A percentile compares a stretch with the other conserved stretches of the same genome.
These are phyloP conservation scores for Thelephora aurantiotincta DNA, from an alignment of 768 basidiomycete species.

Conservation along the genomic window DNA sequence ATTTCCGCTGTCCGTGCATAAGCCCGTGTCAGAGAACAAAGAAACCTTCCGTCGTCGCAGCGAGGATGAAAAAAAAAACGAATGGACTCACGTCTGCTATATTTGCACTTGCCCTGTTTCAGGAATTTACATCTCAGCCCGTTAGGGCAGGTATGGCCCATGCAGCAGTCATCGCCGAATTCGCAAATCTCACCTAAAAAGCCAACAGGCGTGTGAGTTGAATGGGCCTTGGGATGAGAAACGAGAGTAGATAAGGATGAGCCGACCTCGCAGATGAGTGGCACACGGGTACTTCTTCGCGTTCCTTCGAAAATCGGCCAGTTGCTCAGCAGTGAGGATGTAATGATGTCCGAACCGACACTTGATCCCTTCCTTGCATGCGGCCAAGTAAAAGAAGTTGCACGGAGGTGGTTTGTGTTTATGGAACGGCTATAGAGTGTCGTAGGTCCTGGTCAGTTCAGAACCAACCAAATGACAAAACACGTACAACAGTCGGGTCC, in stretches of 20 bases:
- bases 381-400: slow-evolving; percentile 21
- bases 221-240: neutral
- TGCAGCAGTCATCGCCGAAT: slow-evolving; percentile 18
- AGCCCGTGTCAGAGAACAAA: too few relatives aligned
- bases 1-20: too few relatives aligned
- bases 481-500: slow-evolving; percentile 17
- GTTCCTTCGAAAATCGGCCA: slow-evolving; percentile 17
- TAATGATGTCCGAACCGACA: slow-evolving; percentile 24
- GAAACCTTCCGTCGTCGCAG: too few relatives aligned
- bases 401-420: slow-evolving; percentile 24
- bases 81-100: slow-evolving; percentile 15
- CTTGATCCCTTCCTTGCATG: slow-evolving; percentile 16
- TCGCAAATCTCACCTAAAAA: slow-evolving; percentile 12
- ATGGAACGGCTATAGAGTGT: neutral
- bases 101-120: slow-evolving; percentile 21
- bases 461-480: neutral
- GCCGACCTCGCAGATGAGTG: slow-evolving; percentile 16
- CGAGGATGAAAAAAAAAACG: neutral
- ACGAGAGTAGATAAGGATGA: neutral
- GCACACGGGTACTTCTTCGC: slow-evolving; percentile 23
- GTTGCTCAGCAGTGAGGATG: slow-evolving; percentile 14
- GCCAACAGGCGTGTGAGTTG: neutral
- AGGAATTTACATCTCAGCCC: slow-evolving; percentile 19
- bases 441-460: neutral
- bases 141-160: slow-evolving; percentile 24